Evolutionary conservation across 495 filamentous ascomycete genomes (phyloP), one percentile per base, ranked within the genome.

Genomic region (Massariosphaeria phaeospora): DNA sequence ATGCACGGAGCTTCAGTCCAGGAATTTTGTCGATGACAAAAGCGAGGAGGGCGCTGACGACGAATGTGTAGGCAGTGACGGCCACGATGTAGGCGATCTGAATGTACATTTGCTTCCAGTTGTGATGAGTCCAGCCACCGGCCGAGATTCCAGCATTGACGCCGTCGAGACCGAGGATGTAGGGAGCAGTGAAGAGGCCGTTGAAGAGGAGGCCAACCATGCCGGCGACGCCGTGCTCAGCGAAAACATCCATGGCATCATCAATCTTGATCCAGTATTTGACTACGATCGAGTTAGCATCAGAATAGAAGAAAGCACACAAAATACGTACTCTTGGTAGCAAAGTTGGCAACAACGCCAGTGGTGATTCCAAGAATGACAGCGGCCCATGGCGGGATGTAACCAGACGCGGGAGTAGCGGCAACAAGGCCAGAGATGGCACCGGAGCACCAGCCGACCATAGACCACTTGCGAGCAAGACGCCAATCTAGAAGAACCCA

Each of bases 401-500:
- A 68, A 61, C 66, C 64, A 56, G 64, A 69, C 15, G 67, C 65
- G 36, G 68, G 63, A 35, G 65, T 65, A 12, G 59, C 58, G 44
- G 61, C 65, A 53, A 98, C 93, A 12, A 68, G 57, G 40, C 66
- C 59, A 55, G 65, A 70, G 47, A 67, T 67, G 60, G 84, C 83
- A 40, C 93, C 93, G 21, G 93, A 98, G 72, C 93, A 98, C 87
- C 93, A 96, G 48, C 93, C 93, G 63, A 98, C 93, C 79, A 97
- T 95, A 1, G 91, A 96, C 93, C 93, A 97, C 76, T 98, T 98
- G 69, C 84, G 83, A 40, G 94, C 93, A 39, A 98, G 77, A 42
- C 93, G 83, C 80, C 82, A 98, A 76, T 98, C 93, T 64, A 96
- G 86, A 40, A 98, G 66, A 57, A 85, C 82, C 93, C 93, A 98